A percentile compares a stretch with the other conserved stretches of the same genome.
These are phyloP conservation scores for Angophora floribunda DNA, from an alignment of 345 rosid species.

Conservation along the genomic window DNA sequence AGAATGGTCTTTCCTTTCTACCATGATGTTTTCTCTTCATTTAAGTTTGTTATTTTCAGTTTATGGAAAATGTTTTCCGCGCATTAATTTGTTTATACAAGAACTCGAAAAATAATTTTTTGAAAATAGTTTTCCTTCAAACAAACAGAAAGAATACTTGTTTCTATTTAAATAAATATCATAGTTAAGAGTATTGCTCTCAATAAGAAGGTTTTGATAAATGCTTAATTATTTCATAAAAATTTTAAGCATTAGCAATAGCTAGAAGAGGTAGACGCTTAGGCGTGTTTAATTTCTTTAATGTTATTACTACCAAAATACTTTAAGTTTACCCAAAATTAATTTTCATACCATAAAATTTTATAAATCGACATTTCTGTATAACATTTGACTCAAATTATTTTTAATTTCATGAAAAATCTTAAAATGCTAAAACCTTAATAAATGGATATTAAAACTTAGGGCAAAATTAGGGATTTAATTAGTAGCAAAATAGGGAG, in stretches of 20 bases:
- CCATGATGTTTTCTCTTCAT: background rate
- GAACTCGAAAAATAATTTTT: background rate
- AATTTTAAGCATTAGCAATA: background rate
- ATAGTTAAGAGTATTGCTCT: background rate
- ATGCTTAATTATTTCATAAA: background rate
- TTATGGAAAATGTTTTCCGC: background rate
- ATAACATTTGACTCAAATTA: background rate
- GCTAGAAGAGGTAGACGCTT: background rate
- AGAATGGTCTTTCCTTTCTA: background rate
- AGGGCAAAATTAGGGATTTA: background rate
- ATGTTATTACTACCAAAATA: background rate
- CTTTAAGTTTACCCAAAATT: no score
- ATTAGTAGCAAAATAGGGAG: background rate
- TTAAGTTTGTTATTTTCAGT: background rate
- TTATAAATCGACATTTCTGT: no score
- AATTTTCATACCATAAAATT: background rate
- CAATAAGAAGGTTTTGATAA: background rate
- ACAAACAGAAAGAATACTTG: background rate
- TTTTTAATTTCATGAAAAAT: no score
- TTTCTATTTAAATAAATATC: background rate
- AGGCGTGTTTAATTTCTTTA: fast-evolving
- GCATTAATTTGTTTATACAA: background rate
- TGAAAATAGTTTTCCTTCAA: fast-evolving
- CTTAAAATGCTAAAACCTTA: background rate
- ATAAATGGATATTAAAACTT: background rate